Conservation (phyloP, 202 grass and related monocot species). For the Schoenoplectus triqueter region DNA sequence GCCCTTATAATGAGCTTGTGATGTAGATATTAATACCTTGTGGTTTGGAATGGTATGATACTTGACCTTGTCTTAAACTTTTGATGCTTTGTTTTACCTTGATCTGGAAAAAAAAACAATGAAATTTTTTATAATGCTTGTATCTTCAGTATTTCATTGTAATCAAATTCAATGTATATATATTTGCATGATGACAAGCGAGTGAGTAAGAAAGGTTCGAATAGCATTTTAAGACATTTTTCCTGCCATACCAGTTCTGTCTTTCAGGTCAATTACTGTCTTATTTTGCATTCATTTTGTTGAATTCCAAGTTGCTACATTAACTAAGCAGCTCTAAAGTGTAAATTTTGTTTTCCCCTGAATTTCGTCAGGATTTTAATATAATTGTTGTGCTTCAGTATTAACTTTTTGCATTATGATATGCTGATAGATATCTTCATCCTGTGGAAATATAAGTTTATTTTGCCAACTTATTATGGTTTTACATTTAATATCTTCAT, state of each 20-base stretch:
- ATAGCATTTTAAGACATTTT: constrained; percentile 48
- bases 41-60: too few species aligned
- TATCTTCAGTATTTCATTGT: neutral
- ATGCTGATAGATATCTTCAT: neutral
- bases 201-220: constrained; percentile 37
- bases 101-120: neutral
- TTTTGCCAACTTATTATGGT: neutral
- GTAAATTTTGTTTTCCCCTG: neutral
- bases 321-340: neutral
- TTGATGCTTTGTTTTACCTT: neutral
- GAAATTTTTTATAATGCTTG: neutral
- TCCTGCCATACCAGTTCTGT: constrained; percentile 25
- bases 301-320: neutral
- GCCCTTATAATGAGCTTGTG: neutral
- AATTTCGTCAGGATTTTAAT: neutral
- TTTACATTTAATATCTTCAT: too few species aligned
- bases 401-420: constrained; percentile 1
- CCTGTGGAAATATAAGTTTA: neutral
- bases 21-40: neutral
- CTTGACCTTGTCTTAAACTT: neutral
- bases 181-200: constrained; percentile 32
- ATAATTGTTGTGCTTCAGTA: neutral
- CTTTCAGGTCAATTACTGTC: constrained; percentile 50
- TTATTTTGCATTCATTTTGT: neutral
- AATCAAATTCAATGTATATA: constrained; percentile 35